Conservation (phyloP, 2,329 filamentous ascomycete genomes). For the Alternaria metachromatica region DNA sequence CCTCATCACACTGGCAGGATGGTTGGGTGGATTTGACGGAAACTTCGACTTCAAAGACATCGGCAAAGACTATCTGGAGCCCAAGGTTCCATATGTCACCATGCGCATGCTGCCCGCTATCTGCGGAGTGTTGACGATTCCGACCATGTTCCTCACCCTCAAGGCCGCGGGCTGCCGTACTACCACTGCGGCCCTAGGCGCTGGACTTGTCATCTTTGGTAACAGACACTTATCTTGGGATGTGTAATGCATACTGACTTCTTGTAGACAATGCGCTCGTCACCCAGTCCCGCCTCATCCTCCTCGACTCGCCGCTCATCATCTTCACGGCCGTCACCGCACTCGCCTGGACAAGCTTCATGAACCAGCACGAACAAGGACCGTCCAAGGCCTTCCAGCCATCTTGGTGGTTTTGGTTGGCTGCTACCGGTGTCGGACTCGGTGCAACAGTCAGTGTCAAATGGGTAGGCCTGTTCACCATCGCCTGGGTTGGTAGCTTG, state of each 20-base stretch:
- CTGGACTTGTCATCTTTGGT: slow-evolving; percentile 91
- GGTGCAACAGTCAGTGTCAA: slow-evolving; percentile 95
- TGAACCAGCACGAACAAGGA: slow-evolving; percentile 94
- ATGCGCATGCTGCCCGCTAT: slow-evolving; percentile 95
- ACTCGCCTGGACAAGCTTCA: slow-evolving; percentile 89
- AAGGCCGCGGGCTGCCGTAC: slow-evolving; percentile 91
- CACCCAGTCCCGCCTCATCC: slow-evolving; percentile 92
- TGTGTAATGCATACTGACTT: slow-evolving; percentile 23
- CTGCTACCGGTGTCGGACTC: slow-evolving; percentile 82
- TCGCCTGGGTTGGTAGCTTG: slow-evolving; percentile 94
- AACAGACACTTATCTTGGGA: slow-evolving; percentile 30
- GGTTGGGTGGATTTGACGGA: slow-evolving; percentile 92
- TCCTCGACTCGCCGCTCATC: slow-evolving; percentile 93
- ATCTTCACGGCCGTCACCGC: slow-evolving; percentile 92
- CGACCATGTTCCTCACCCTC: slow-evolving; percentile 91
- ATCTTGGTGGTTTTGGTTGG: slow-evolving; percentile 98
- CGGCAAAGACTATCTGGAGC: slow-evolving; percentile 96
- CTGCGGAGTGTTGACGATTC: slow-evolving; percentile 85
- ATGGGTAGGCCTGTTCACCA: slow-evolving; percentile 98
- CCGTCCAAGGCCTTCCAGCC: slow-evolving; percentile 85
- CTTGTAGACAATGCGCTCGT: slow-evolving; percentile 86
- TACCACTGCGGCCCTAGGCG: slow-evolving; percentile 80
- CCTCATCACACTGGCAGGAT: slow-evolving; percentile 92
- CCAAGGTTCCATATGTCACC: slow-evolving; percentile 92
- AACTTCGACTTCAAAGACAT: slow-evolving; percentile 99